Base-by-base conservation (phyloP, 768 basidiomycete species). In the Pilatotrama ljubarskyi region DNA sequence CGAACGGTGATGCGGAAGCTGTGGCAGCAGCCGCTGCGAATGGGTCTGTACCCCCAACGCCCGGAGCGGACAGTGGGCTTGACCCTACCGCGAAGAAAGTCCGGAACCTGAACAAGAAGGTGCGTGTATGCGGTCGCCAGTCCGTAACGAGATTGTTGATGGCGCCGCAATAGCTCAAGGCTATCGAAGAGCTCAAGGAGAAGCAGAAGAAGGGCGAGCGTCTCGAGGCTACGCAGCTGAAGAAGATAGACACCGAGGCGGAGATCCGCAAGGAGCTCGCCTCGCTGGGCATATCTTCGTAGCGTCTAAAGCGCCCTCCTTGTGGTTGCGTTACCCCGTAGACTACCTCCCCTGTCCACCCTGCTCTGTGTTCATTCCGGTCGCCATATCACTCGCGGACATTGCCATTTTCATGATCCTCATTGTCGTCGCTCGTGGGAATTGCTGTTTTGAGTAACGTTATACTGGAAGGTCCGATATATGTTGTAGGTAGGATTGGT, bases 171-270 rank as follows among this genome's bases (percentile, higher is more conserved):
- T 65, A 97, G 95, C 81, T 99, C 65, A 98, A 97, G 73, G 96
- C 96, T n/a, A 98, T 99, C 65, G 94, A 98, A 20, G 95, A 98
- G 69, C 84, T 99, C 50, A 98, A 98, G 78, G 92, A 91, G 65
- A 94, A 95, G 77, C 83, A 85, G 25, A 88, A 84, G 69, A 84
- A 90, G 36, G 96, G 97, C 0, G 95, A 98, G 73, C 84, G 88
- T 55, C 81, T 99, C 29, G 96, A 99, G 74, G 88, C 87, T 57
- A 99, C 96, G 17, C 96, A 99, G 75, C 77, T 96, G 66, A 91
- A 90, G 84, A 99, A 99, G 84, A 96, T 98, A 68, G 95, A 97
- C 41, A 87, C 88, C 9, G 95, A 98, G 74, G 82, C 71, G 9
- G 90, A 90, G 60, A 93, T 98, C 69, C 78, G 85, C 68, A 86